Evolutionary conservation across 495 filamentous ascomycete species (phyloP), one percentile per base, ranked within the genome.

Genomic region (Daldinia decipiens): DNA sequence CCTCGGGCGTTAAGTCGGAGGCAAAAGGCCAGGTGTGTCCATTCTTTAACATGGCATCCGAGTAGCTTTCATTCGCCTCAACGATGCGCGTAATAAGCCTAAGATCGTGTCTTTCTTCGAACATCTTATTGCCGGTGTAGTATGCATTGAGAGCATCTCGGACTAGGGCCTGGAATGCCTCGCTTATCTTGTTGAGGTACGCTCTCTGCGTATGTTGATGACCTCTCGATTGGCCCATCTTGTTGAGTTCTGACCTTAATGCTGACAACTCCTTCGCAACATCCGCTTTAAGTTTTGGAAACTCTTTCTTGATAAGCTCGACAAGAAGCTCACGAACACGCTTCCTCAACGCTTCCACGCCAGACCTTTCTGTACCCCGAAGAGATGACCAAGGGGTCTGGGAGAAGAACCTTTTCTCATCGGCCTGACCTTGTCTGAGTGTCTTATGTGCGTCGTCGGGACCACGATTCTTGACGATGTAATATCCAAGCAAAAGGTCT

Each of bases 391-490:
- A 91, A 68, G 67, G 77, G 7, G 62, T 24, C 0, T 70, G 39
- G 9, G 58, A 38, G 64, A 85, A 86, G 62, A 83, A 78, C n/a
- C 36, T 67, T 4, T 59, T 58, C 61, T 86, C 84, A 5, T 76
- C 60, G 6, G 7, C 51, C 21, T 79, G 52, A 11, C 80, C 79
- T 29, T 81, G 61, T 15, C 63, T n/a, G 6, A 77, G 55, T 0
- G 77, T 72, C 59, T 62, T 72, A 8, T 66, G 47, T 1, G 72
- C 34, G 17, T 84, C 77, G 13, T 78, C 64, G 8, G 84, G 78
- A 0, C 85, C 82, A 12, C 81, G 80, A 67, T 89, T 91, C 11
- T 84, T 82, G 4, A 91, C 83, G 19, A 89, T 56, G 34, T 80
- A 82, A 76, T 84, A 90, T 0, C 88, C 88, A 19, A 88, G 79